phyloP scores from a whole-genome alignment of 352 stramenopile species.

The Elongisporangium undulatum region DNA sequence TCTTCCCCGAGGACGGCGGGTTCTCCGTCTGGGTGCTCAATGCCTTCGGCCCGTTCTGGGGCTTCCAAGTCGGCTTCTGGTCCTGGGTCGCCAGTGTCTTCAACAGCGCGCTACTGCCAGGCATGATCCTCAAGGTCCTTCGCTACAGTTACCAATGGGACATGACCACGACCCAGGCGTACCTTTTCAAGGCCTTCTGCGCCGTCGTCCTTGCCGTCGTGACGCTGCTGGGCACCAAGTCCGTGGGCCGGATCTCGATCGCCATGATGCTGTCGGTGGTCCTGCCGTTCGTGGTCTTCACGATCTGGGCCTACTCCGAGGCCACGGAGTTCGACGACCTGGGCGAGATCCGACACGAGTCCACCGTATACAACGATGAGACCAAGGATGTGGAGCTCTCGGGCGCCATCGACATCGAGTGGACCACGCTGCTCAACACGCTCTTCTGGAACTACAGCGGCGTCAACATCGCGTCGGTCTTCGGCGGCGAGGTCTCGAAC shows the following conservation, averaged over 20 bases:
- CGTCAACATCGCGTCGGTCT: constrained; percentile 68
- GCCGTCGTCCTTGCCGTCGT: constrained; percentile 11
- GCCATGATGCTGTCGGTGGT: constrained; percentile 6
- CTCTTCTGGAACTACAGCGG: constrained; percentile 91
- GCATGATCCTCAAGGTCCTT: constrained; percentile 9
- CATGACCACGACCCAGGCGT: not conserved
- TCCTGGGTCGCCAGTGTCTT: constrained; percentile 67
- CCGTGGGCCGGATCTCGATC: constrained; percentile 9
- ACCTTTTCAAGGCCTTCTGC: constrained; percentile 15
- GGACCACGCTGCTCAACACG: constrained; percentile 77
- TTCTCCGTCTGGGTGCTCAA: constrained; percentile 84
- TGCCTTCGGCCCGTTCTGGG: constrained; percentile 80
- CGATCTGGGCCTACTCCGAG: constrained; percentile 9
- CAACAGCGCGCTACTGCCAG: constrained; percentile 58
- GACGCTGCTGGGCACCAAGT: constrained; percentile 15
- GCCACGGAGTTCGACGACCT: constrained; percentile 1
- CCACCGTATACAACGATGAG: too few species aligned
- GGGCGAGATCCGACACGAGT: constrained; percentile 1
- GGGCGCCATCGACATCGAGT: constrained; percentile 23
- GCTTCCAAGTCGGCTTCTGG: constrained; percentile 55
- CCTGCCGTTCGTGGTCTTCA: constrained; percentile 12
- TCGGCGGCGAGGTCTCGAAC: constrained; percentile 74
- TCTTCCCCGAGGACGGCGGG: constrained; percentile 71
- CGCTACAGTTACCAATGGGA: not conserved
- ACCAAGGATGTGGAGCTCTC: not conserved